Conservation (phyloP, 1,284 basidiomycete genomes). For the Austroboletus olivaceoglutinosus region DNA sequence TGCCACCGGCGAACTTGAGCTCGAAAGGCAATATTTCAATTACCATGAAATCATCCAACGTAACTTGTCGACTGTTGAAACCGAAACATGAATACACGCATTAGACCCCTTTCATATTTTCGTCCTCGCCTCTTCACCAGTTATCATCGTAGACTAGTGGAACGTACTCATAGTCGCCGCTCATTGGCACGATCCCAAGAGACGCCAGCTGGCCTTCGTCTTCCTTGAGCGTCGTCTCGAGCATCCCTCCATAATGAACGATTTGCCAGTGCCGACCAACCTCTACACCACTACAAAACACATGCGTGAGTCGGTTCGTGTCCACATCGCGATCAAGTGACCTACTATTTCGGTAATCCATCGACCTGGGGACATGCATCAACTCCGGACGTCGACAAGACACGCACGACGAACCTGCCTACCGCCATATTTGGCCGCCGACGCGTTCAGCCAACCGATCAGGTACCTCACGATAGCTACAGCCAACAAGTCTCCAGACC, state of each 20-base stretch:
- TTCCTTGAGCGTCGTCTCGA: neutral
- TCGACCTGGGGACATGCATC: neutral
- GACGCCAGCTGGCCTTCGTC: neutral
- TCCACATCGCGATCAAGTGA: neutral
- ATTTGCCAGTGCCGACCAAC: slow-evolving; percentile 1
- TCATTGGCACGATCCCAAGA: neutral
- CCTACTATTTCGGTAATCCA: slow-evolving; percentile 4
- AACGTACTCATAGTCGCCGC: neutral
- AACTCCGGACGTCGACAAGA: neutral
- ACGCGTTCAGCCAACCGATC: slow-evolving; percentile 13
- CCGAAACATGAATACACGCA: too few species aligned
- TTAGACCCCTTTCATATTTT: too few species aligned
- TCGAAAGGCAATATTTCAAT: too few species aligned
- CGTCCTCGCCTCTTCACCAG: neutral
- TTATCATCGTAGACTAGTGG: neutral
- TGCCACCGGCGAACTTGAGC: too few species aligned
- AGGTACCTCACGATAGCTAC: neutral
- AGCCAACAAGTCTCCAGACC: too few species aligned
- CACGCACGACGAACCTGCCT: slow-evolving; percentile 9
- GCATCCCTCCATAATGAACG: neutral
- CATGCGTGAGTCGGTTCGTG: neutral
- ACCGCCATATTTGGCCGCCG: slow-evolving; percentile 12
- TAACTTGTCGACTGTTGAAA: too few species aligned
- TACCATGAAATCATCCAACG: too few species aligned
- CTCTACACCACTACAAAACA: neutral